These are phyloP conservation scores for Vicia sativa DNA, from an alignment of 306 rosid species.

Conservation along the genomic window DNA sequence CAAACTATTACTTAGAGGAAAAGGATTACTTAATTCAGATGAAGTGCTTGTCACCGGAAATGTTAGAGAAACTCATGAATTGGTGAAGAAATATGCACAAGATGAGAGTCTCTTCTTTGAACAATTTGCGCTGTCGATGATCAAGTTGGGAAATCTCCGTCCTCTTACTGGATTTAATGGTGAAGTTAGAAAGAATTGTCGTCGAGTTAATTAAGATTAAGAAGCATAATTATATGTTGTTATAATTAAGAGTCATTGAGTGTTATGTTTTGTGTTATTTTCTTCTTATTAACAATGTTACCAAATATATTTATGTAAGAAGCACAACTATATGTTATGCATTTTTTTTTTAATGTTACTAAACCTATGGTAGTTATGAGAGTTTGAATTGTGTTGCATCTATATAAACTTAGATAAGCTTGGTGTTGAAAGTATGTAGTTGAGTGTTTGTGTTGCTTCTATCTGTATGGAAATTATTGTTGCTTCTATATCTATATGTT, in stretches of 20 bases:
- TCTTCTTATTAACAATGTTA: background rate
- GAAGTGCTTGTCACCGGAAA: conserved; percentile 72
- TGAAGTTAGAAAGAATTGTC: conserved; percentile 76
- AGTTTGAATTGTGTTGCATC: conserved; percentile 21
- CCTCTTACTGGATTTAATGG: conserved; percentile 75
- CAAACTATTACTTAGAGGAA: conserved; percentile 66
- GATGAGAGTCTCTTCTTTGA: conserved; percentile 66
- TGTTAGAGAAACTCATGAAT: conserved; percentile 40
- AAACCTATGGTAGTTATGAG: background rate
- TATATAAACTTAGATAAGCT: conserved; percentile 24
- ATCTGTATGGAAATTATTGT: too few relatives aligned
- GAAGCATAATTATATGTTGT: background rate
- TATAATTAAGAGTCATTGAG: background rate
- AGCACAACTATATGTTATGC: background rate
- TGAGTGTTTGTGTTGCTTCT: background rate
- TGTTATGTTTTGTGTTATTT: background rate
- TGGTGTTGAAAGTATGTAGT: background rate
- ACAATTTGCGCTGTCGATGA: conserved; percentile 80
- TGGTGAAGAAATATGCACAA: conserved; percentile 62
- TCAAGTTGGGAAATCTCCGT: conserved; percentile 68
- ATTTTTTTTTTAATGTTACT: background rate
- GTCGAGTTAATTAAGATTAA: conserved; percentile 49
- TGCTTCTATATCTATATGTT: too few relatives aligned
- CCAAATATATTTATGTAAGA: background rate
- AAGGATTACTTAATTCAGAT: conserved; percentile 77